Evolutionary conservation across 768 basidiomycete genomes (phyloP).

Genomic region (Xanthoconium stramineum): DNA sequence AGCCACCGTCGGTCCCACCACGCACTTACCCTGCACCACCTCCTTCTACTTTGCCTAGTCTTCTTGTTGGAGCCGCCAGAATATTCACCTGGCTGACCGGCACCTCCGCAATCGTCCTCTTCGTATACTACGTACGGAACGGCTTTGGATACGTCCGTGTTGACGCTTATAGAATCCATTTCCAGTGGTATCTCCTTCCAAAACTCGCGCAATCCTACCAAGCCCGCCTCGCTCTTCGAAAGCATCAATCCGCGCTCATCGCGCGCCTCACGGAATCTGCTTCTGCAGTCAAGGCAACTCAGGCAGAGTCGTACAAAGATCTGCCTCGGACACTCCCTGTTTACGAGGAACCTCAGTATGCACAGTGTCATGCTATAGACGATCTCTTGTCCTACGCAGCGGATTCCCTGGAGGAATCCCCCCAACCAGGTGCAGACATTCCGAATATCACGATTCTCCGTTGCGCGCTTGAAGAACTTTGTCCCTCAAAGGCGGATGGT

Average conservation of each 20-base stretch:
- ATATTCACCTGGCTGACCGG: constrained; percentile 67
- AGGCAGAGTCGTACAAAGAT: constrained; percentile 51
- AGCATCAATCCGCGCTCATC: constrained; percentile 59
- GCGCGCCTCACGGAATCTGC: constrained; percentile 54
- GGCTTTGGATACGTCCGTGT: not conserved
- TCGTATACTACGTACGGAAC: constrained; percentile 62
- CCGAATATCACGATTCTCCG: constrained; percentile 58
- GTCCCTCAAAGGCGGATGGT: constrained; percentile 34
- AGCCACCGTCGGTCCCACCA: constrained; percentile 57
- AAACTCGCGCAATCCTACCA: constrained; percentile 54
- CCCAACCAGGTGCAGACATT: constrained; percentile 29
- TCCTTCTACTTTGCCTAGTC: constrained; percentile 65
- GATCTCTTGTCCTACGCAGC: constrained; percentile 28
- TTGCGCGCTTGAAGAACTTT: constrained; percentile 54
- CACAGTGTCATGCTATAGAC: constrained; percentile 44
- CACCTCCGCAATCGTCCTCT: constrained; percentile 52
- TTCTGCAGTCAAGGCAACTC: constrained; percentile 51
- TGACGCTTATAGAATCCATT: constrained; percentile 6
- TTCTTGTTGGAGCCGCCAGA: constrained; percentile 59
- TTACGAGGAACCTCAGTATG: constrained; percentile 46
- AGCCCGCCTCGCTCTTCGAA: constrained; percentile 59
- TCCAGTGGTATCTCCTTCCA: constrained; percentile 66
- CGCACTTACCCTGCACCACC: constrained; percentile 69
- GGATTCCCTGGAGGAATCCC: constrained; percentile 7
- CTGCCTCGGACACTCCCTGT: constrained; percentile 54